Evolutionary conservation across 495 filamentous ascomycete genomes (phyloP).

Genomic region (Neurospora sp.): DNA sequence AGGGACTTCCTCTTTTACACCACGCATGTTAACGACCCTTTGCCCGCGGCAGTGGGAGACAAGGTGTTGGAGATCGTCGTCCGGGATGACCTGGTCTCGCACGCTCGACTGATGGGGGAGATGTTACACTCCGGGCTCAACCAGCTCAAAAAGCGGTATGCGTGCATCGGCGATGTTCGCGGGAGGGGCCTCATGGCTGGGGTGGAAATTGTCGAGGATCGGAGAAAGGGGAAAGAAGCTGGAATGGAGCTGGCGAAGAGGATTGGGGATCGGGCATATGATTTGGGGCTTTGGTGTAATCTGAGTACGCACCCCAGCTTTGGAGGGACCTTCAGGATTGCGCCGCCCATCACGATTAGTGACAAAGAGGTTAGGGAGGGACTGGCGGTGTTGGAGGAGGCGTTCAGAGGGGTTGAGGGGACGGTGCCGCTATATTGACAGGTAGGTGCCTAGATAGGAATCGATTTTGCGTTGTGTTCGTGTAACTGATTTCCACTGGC

Average conservation of each 20-base stretch:
- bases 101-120: constrained; percentile 29
- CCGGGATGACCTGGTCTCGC: constrained; percentile 36
- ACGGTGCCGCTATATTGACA: constrained; percentile 11
- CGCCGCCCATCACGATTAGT: constrained; percentile 46
- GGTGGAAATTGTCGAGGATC: constrained; percentile 42
- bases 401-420: constrained; percentile 22
- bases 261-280: constrained; percentile 35
- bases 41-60: constrained; percentile 43
- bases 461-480: neutral
- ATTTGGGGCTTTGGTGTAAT: constrained; percentile 44
- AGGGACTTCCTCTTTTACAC: constrained; percentile 31
- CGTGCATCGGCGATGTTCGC: constrained; percentile 47
- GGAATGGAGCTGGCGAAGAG: constrained; percentile 36
- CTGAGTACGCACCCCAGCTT: constrained; percentile 41
- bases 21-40: constrained; percentile 42
- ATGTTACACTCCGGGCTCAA: constrained; percentile 32
- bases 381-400: constrained; percentile 36
- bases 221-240: constrained; percentile 28
- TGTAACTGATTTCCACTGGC: neutral
- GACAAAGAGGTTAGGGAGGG: constrained; percentile 40
- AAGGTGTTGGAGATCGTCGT: constrained; percentile 48
- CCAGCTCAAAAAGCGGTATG: constrained; percentile 35
- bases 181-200: constrained; percentile 45
- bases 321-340: constrained; percentile 45
- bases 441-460: neutral